Evolutionary conservation across 768 basidiomycete genomes (phyloP), one percentile per base, ranked within the genome.

Genomic region (Macrolepiota albuminosa): DNA sequence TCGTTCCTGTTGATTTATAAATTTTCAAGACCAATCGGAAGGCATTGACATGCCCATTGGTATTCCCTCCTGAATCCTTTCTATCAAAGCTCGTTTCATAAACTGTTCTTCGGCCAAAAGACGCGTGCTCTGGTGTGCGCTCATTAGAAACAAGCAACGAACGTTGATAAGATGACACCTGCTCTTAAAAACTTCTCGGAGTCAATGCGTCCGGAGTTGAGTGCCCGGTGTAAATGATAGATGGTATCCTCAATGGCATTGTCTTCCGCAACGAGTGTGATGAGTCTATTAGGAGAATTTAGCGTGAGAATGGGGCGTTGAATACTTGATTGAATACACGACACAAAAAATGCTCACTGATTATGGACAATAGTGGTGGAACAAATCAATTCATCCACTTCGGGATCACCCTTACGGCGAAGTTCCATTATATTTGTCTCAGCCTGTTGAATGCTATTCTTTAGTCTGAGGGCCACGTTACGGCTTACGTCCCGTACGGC

Each of bases 231-330:
- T 50, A 99, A 83, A 71, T 98, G 95, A 75, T 98, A 99, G 61
- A 97, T 90, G 49, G 96, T 96, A 72, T 98, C 97, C 75, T 98
- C 96, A 69, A 98, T 95, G 1, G 96, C 94, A 68, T 94, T 95
- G 73, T 98, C 97, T 72, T 99, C 97, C n/a, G 97, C 95, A n/a
- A 98, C 89, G 33, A 98, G 81, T 70, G 98, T 92, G 65, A 98
- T 87, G 26, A 99, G 78, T 75, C 96, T 98, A 57, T 51, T 49
- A 54, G 50, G 21, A 37, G 26, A 33, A 45, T 21, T 43, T 51
- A 11, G 48, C 42, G 63, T 62, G 51, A 52, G 64, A 42, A 56
- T 31, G 40, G 34, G 31, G 56, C 33, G 60, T 29, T 29, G 29
- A 29, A 29, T 29, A 29, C 29, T 36, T 57, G 54, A 54, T 36